phyloP scores from a whole-genome alignment of 2,329 filamentous ascomycete species.

The Fusarium veterinarium region DNA sequence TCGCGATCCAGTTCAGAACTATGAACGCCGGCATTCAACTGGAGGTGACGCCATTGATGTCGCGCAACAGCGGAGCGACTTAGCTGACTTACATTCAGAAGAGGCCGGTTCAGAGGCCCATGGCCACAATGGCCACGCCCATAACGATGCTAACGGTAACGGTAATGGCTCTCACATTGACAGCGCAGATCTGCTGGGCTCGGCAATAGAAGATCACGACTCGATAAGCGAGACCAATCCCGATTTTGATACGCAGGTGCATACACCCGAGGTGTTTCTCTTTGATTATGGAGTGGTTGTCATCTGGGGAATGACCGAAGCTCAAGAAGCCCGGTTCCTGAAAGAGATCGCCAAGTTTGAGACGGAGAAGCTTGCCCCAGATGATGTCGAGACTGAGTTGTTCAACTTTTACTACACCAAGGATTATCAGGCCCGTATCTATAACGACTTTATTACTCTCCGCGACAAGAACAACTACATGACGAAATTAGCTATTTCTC shows the following conservation, averaged over 20 bases:
- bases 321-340: conserved; percentile 89
- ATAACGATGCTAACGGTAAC: conserved; percentile 42
- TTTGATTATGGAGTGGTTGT: conserved; percentile 98
- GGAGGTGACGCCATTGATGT: conserved; percentile 68
- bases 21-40: conserved; percentile 80
- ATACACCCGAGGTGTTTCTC: conserved; percentile 93
- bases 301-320: conserved; percentile 96
- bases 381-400: conserved; percentile 93
- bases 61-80: conserved; percentile 63
- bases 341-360: conserved; percentile 97
- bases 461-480: conserved; percentile 97
- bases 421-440: conserved; percentile 97
- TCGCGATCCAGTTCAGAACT: conserved; percentile 56
- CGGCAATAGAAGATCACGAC: conserved; percentile 50
- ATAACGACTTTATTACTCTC: conserved; percentile 98
- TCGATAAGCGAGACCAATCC: conserved; percentile 61
- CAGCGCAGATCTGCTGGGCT: conserved; percentile 51
- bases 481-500: conserved; percentile 96
- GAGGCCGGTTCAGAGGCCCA: conserved; percentile 46
- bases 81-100: conserved; percentile 69
- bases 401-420: conserved; percentile 99
- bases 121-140: conserved; percentile 38
- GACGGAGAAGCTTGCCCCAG: conserved; percentile 85
- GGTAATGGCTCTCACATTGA: conserved; percentile 42
- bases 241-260: conserved; percentile 88